Base-by-base conservation (phyloP, 768 basidiomycete species). In the Podaxis mareebaensis region DNA sequence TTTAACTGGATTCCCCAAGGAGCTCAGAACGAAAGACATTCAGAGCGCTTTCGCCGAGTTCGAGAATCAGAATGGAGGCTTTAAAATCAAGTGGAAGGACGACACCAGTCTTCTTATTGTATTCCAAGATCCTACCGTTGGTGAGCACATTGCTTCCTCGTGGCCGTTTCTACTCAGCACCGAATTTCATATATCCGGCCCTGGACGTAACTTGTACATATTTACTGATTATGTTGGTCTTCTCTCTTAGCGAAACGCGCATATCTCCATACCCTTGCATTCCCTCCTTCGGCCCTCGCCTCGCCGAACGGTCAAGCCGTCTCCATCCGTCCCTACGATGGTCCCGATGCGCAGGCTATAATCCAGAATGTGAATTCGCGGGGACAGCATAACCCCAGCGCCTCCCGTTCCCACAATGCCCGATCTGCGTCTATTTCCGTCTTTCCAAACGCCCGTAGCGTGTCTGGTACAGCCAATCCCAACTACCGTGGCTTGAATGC, bases 21-120 rank as follows among this genome's bases (percentile, higher is more conserved):
- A 95, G 79, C 86, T 99, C 71, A 99, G 99, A 81, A 99, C 97
- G 57, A 90, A 94, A 75, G 97, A 99, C 76, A 92, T 99, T 54
- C 95, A 98, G 73, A 73, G 82, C 48, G 91, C 94, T 51, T 97
- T 99, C 75, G 81, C 88, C 55, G 94, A 95, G 51, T 99, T 91
- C 85, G 95, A 97, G 70, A 83, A 78, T 64, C 79, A 88, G 58
- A 86, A 81, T 61, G 97, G 96, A 30, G 97, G 97, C 24, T 97
- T 96, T 81, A 95, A 96, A 83, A 96, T 99, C 74, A 99, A 99
- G 75, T 99, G 97, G 97, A 85, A 87, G 69, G 96, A 99, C 76
- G 97, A 99, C 76, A 95, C 93, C 40, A 96, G 92, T 72, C 91
- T 96, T 44, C 79, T 96, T 69, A 91, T 97, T 68, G 97, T 99